Evolutionary conservation across 306 rosid species (phyloP).

Genomic region (Astragalus membranaceus): DNA sequence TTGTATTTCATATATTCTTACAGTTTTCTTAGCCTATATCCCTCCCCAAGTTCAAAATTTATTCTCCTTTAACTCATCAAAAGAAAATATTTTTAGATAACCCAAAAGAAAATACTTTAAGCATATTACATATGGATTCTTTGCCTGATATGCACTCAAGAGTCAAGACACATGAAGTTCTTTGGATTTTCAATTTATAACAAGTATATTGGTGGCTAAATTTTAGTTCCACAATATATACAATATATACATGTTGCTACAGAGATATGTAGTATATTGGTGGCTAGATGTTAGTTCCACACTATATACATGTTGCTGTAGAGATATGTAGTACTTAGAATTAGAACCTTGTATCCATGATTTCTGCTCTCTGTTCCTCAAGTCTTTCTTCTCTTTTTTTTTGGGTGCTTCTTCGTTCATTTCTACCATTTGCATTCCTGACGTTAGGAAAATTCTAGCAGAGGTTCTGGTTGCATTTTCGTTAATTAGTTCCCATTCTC

Average conservation of each 20-base stretch:
- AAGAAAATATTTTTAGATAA: too few relatives aligned
- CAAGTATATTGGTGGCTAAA: neutral
- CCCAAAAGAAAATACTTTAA: neutral
- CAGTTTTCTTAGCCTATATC: neutral
- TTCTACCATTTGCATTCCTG: neutral
- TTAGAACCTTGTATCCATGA: too few relatives aligned
- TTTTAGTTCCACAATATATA: neutral
- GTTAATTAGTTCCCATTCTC: neutral
- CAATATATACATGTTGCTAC: too few relatives aligned
- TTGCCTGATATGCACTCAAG: neutral
- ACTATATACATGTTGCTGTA: neutral
- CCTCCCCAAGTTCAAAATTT: neutral
- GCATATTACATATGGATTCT: neutral
- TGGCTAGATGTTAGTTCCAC: too few relatives aligned
- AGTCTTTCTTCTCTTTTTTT: neutral
- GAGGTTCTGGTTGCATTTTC: neutral
- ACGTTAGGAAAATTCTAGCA: neutral
- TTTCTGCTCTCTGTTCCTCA: neutral
- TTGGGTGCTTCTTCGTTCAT: neutral
- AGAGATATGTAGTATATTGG: too few relatives aligned
- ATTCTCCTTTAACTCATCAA: neutral
- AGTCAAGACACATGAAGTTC: neutral
- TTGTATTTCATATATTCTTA: neutral
- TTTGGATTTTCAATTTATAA: neutral
- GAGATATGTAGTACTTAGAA: too few relatives aligned